Base-by-base conservation (phyloP, 257 asterid species). In the Thymus mandschuricus region DNA sequence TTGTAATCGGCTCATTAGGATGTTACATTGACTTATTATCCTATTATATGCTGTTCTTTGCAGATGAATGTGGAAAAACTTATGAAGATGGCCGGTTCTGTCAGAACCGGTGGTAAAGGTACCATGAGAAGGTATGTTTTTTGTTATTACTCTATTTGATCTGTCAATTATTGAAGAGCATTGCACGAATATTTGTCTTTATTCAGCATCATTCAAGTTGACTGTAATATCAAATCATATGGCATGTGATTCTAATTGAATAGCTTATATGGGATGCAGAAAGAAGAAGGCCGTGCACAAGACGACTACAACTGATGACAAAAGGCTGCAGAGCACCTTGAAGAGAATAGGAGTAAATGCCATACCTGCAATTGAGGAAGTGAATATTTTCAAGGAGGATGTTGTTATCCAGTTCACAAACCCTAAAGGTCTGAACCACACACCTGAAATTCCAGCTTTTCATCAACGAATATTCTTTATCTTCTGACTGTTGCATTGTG, bases 271-370 rank as follows among this genome's bases (percentile, higher is more conserved):
- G 52, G 34, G n/a, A 29, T 69, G 66, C 80, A 86, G 95, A 74
- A 88, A 88, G 88, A 88, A 88, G 95, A 88, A 86, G 83, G 95
- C 92, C 0, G 83, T 88, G 5, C 95, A 88, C 80, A 88, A 88
- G 84, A 84, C 92, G 10, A 88, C 87, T 72, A 86, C 95, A 6
- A 84, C 91, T 1, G 91, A 88, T 51, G 91, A 87, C 76, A 87
- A 87, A 74, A 85, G 94, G 75, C 91, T 88, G 63, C 95, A 88
- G 51, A 88, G 91, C 78, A 88, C 95, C 68, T 78, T 86, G 71
- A 88, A 86, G 77, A 88, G 95, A 82, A 81, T 88, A 63, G 89
- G 94, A 64, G 94, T 87, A 67, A 87, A 85, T 56, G 85, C 85
- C 66, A 87, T 87, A 40, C 91, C 95, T 28, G 86, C 88, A 28